Evolutionary conservation across 768 basidiomycete genomes (phyloP), one percentile per base, ranked within the genome.

Genomic region (Auriscalpium vulgare): DNA sequence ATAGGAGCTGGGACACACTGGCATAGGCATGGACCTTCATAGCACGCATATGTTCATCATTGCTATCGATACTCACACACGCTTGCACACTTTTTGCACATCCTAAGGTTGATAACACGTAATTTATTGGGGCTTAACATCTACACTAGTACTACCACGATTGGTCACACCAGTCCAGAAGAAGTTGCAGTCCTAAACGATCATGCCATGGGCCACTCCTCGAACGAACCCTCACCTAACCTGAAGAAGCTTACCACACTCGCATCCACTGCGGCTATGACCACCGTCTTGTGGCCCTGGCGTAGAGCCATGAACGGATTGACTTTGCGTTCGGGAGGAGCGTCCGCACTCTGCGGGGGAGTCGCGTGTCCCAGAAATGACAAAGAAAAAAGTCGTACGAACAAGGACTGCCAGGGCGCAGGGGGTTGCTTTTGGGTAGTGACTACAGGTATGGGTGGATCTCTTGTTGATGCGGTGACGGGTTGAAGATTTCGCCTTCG

Each of bases 161-260:
- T 17, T 14, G 13, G 17, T 14, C 40, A 4, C 40, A n/a, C n/a
- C n/a, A n/a, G n/a, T n/a, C n/a, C n/a, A n/a, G n/a, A 43, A 13
- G 14, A 4, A 3, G 40, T 43, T 34, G 29, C 3, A 21, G 21
- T 21, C 21, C 21, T 21, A 21, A 21, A 21, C 21, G 8, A 37
- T 62, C 36, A 61, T 2, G 50, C 59, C 84, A 93, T 88, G 0
- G 90, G 85, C 81, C 87, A 86, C 62, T 92, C 89, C 53, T 81
- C 83, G 67, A 98, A 97, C 9, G 77, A 83, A 0, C 91, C 90
- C 65, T 93, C 79, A 8, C 87, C 85, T 61, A 97, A 93, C 53
- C 88, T 75, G 71, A 92, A 89, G 75, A 97, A 95, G 61, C 88
- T 88, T 45, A 86, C 86, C 59, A 80, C 91, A 9, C 95, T 92